These are phyloP conservation scores for Udeniomyces megalosporus DNA, from an alignment of 768 basidiomycete species.

Conservation along the genomic window DNA sequence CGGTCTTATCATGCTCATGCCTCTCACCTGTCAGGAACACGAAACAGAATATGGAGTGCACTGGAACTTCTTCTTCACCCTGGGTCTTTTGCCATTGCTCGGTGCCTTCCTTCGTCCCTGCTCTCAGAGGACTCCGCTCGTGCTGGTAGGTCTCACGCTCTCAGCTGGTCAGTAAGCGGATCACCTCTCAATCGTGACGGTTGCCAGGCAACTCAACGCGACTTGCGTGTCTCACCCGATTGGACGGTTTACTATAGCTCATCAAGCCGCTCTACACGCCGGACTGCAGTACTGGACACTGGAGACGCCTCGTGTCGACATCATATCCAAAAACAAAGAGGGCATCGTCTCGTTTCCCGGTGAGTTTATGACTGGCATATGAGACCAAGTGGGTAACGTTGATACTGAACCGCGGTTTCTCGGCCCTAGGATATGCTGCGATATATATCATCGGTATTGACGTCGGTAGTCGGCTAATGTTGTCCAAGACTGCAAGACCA, in stretches of 20 bases:
- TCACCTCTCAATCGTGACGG: neutral
- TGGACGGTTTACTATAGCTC: constrained; percentile 35
- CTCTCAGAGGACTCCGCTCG: constrained; percentile 42
- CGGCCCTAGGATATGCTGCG: constrained; percentile 57
- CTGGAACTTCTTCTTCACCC: constrained; percentile 97
- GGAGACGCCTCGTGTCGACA: constrained; percentile 41
- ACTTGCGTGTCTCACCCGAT: neutral
- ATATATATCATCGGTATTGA: constrained; percentile 76
- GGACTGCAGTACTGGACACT: constrained; percentile 52
- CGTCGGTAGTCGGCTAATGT: constrained; percentile 37
- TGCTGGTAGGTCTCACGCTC: constrained; percentile 46
- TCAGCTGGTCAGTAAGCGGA: constrained; percentile 34
- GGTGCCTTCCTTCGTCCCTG: constrained; percentile 55
- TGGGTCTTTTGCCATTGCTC: constrained; percentile 60
- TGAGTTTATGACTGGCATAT: constrained; percentile 21
- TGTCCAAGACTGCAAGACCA: constrained; percentile 16
- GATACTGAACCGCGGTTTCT: neutral
- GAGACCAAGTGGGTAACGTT: neutral
- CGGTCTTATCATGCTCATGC: too few relatives aligned
- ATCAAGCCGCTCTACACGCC: constrained; percentile 41
- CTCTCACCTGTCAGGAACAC: constrained; percentile 69
- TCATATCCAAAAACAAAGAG: constrained; percentile 78
- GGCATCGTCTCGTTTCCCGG: constrained; percentile 67
- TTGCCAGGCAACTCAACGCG: neutral
- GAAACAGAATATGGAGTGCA: constrained; percentile 89